Evolutionary conservation across 2,329 filamentous ascomycete species (phyloP), one percentile per base, ranked within the genome.

Genomic region (Cercospora canescens): DNA sequence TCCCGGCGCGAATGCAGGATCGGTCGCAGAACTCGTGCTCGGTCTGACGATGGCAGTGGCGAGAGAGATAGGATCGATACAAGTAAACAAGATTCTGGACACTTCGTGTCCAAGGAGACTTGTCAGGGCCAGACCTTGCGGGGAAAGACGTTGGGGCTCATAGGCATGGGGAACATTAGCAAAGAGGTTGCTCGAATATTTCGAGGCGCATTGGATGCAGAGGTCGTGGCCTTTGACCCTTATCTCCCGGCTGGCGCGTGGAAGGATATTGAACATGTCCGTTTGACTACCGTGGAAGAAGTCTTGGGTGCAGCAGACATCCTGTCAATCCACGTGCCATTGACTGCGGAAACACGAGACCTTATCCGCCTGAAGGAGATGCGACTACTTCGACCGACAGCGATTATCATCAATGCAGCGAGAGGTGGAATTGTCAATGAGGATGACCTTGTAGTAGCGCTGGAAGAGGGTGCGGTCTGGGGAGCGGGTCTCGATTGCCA

Each of bases 1-100:
- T 0, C 82, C 82, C 0, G 82, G 81, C 1, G 78, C 82, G 0
- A 84, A 79, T 45, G 71, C 73, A 6, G 72, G 75, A 14, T 67
- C 76, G 0, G 77, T 79, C 0, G 77, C 77, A 6, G 77, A 79
- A 60, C 64, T 79, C n/a, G 68, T 74, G 1, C 35, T 79, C 1
- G 71, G 71, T 9, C 67, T 80, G 16, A 72, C 75, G 6, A 69
- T 77, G 12, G 70, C 69, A 1, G 68, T 78, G 2, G 69, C 74
- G 12, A 67, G 77, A 7, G 67, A 74, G 14, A 70, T 78, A 81
- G 65, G 77, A 79, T 0, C 77, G 2, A 69, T 71, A 37, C 41
- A 55, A 12, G 24, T 62, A 62, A 54, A 35, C 69, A 71, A 24
- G 30, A 60, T 6, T 59, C 63, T 4, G 77, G 77, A 2, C 66